phyloP scores from a whole-genome alignment of 345 rosid species.

The Populus alba region DNA sequence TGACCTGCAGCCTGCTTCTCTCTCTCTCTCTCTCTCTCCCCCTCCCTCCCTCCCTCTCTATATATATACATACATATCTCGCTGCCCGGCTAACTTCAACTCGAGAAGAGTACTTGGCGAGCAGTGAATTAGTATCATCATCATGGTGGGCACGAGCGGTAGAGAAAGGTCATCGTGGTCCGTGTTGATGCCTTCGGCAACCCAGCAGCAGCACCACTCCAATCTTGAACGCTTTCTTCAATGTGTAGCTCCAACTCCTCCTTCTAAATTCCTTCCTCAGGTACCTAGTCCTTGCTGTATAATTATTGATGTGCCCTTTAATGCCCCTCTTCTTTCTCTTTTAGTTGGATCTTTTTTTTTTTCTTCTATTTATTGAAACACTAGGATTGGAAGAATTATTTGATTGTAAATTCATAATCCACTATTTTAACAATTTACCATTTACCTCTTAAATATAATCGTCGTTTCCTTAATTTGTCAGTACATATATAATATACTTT shows the following conservation, averaged over 20 bases:
- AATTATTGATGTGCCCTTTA: not conserved
- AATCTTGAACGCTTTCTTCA: slow-evolving; percentile 50
- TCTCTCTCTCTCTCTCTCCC: not conserved
- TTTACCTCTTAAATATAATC: too few species aligned
- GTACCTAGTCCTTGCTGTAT: slow-evolving; percentile 15
- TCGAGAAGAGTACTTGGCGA: too few species aligned
- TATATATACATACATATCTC: too few species aligned
- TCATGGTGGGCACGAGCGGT: not conserved
- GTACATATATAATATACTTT: too few species aligned
- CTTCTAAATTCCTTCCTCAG: slow-evolving; percentile 42
- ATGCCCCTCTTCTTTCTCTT: not conserved
- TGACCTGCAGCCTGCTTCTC: not conserved
- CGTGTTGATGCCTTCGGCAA: not conserved
- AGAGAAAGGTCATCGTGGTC: not conserved
- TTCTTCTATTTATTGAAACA: too few species aligned
- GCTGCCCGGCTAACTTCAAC: too few species aligned
- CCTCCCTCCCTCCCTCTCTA: not conserved
- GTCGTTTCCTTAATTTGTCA: too few species aligned
- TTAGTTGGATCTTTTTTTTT: too few species aligned
- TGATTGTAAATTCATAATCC: not conserved
- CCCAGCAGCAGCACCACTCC: not conserved
- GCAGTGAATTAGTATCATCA: not conserved
- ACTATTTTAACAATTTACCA: too few species aligned
- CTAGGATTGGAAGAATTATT: too few species aligned
- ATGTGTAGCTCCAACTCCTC: slow-evolving; percentile 49